These are phyloP conservation scores for Saksenaea oblongispora DNA, from an alignment of 371 early-diverging fungal species.

Conservation along the genomic window DNA sequence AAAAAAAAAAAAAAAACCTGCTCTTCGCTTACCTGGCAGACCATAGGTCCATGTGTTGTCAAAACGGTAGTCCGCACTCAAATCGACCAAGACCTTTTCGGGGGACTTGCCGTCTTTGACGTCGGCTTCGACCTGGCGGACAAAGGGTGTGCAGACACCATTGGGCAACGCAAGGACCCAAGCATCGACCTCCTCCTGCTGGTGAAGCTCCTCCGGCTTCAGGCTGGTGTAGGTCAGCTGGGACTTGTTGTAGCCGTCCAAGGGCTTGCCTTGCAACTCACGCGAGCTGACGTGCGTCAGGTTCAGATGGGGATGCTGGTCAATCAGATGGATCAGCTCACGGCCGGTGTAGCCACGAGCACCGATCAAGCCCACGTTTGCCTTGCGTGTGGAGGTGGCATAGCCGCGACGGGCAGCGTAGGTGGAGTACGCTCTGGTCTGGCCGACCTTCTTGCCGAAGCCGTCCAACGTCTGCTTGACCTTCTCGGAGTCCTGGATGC, in stretches of 20 bases:
- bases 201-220: conserved; percentile 70
- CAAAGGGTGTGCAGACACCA: conserved; percentile 89
- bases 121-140: conserved; percentile 72
- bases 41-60: conserved; percentile 89
- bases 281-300: conserved; percentile 91
- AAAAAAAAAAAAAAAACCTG: too few species aligned
- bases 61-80: conserved; percentile 94
- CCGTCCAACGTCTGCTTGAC: conserved; percentile 56
- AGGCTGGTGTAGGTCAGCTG: conserved; percentile 78
- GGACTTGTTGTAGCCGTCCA: conserved; percentile 74
- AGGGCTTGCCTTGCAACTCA: conserved; percentile 85
- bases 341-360: conserved; percentile 96
- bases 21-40: conserved; percentile 61
- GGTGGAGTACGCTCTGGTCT: conserved; percentile 36
- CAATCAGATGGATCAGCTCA: conserved; percentile 88
- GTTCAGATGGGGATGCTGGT: conserved; percentile 83
- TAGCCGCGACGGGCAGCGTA: conserved; percentile 57
- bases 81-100: conserved; percentile 79
- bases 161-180: conserved; percentile 98
- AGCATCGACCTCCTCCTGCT: conserved; percentile 76
- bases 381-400: conserved; percentile 43
- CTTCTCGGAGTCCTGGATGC: conserved; percentile 74
- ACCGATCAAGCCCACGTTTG: conserved; percentile 90
- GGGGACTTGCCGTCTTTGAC: conserved; percentile 45
- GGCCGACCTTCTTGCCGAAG: conserved; percentile 24